Percentiles rank a stretch among this genome's conserved stretches.
Conservation (phyloP, 768 basidiomycete genomes). For the Lactarius evosmus region DNA sequence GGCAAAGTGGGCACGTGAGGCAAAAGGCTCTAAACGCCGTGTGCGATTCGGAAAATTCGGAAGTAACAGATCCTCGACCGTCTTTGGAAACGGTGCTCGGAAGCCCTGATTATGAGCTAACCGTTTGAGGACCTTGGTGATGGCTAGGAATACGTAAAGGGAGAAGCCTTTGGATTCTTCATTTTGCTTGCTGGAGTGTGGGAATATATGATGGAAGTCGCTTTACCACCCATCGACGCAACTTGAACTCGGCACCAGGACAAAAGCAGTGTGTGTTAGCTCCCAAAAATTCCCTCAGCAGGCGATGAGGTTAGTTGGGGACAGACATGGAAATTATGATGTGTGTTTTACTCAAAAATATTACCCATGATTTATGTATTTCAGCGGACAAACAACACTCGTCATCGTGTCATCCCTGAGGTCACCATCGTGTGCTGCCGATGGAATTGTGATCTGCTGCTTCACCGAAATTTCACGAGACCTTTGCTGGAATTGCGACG, state of each 20-base stretch:
- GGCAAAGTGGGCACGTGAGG: neutral
- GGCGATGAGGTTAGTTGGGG: neutral
- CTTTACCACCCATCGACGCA: too few species aligned
- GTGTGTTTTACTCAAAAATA: too few species aligned
- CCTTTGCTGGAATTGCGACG: neutral
- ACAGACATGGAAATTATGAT: too few species aligned
- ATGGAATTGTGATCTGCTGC: too few species aligned
- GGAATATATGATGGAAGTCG: too few species aligned
- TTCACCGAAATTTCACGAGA: too few species aligned
- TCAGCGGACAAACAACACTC: too few species aligned
- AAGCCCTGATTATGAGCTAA: neutral
- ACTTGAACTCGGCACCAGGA: neutral
- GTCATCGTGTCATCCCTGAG: too few species aligned
- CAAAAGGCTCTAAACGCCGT: neutral
- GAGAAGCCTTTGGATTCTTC: neutral
- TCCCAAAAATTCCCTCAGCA: neutral
- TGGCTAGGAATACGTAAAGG: neutral
- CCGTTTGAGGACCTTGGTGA: neutral
- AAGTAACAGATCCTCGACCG: neutral
- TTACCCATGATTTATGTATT: too few species aligned
- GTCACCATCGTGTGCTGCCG: too few species aligned
- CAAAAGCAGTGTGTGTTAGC: neutral
- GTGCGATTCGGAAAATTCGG: too few species aligned
- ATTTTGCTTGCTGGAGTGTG: neutral
- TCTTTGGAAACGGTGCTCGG: neutral